phyloP scores from a whole-genome alignment of 2,329 filamentous ascomycete species.

The Penicillium sclerotiorum region DNA sequence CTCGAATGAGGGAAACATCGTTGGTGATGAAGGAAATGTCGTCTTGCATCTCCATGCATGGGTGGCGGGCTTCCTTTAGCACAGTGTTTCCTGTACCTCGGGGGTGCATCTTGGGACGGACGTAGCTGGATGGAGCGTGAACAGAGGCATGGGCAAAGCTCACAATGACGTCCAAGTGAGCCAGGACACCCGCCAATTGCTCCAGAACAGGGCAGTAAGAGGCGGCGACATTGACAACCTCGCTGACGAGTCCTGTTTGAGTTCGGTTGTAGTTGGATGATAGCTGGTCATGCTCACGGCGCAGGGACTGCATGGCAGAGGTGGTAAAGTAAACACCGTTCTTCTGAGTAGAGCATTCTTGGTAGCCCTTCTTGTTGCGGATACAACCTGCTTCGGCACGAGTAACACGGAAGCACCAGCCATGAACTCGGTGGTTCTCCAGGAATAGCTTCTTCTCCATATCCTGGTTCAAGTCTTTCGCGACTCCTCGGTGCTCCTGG shows the following conservation, averaged over 20 bases:
- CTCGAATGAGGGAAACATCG: slow-evolving; percentile 79
- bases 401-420: slow-evolving; percentile 94
- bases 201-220: slow-evolving; percentile 95
- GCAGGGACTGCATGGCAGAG: slow-evolving; percentile 72
- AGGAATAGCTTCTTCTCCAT: slow-evolving; percentile 98
- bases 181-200: slow-evolving; percentile 81
- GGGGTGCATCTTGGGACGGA: slow-evolving; percentile 84
- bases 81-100: slow-evolving; percentile 86
- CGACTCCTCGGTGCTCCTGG: slow-evolving; percentile 74
- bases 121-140: slow-evolving; percentile 88
- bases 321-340: slow-evolving; percentile 99
- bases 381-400: slow-evolving; percentile 90
- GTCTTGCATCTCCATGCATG: slow-evolving; percentile 98
- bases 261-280: slow-evolving; percentile 94
- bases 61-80: slow-evolving; percentile 90
- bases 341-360: slow-evolving; percentile 97
- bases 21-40: slow-evolving; percentile 99
- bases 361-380: slow-evolving; percentile 84
- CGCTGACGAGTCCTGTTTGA: slow-evolving; percentile 84
- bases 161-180: slow-evolving; percentile 93
- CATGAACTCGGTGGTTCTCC: slow-evolving; percentile 93
- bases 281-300: slow-evolving; percentile 90
- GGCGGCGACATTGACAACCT: slow-evolving; percentile 89
- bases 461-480: slow-evolving; percentile 82
- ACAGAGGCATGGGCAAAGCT: slow-evolving; percentile 91